Conservation (phyloP, 2,329 filamentous ascomycete genomes). For the Aspergillus terreus region DNA sequence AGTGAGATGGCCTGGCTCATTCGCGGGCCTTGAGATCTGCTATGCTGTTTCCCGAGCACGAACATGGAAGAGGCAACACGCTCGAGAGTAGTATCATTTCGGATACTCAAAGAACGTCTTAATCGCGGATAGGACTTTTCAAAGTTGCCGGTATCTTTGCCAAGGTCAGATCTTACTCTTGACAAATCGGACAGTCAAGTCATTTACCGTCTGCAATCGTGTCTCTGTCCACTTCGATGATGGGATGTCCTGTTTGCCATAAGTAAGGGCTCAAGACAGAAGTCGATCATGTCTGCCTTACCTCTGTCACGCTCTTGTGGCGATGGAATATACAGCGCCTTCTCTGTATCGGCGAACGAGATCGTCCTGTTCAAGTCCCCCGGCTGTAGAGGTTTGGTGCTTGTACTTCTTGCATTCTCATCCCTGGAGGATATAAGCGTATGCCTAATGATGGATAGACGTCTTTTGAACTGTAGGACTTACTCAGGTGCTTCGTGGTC, state of each 20-base stretch:
- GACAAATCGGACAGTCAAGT: background rate
- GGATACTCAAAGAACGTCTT: background rate
- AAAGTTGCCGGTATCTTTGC: slow-evolving; percentile 5
- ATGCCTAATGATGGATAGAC: too few species aligned
- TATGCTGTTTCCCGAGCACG: slow-evolving; percentile 8
- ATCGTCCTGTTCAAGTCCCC: slow-evolving; percentile 2
- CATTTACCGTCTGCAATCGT: slow-evolving; percentile 10
- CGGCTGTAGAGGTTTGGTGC: background rate
- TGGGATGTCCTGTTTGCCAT: slow-evolving; percentile 18
- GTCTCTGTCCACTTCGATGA: slow-evolving; percentile 22
- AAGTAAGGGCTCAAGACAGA: background rate
- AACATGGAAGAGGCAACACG: slow-evolving; percentile 9
- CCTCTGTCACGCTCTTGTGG: slow-evolving; percentile 21
- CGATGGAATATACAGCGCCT: slow-evolving; percentile 25
- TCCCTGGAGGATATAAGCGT: background rate
- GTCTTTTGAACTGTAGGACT: too few species aligned
- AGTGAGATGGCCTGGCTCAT: slow-evolving; percentile 14
- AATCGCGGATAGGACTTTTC: background rate
- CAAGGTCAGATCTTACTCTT: slow-evolving; percentile 4
- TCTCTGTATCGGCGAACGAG: slow-evolving; percentile 13
- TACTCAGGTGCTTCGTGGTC: too few species aligned
- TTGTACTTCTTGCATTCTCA: background rate
- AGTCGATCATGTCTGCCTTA: background rate
- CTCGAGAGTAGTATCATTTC: slow-evolving; percentile 6
- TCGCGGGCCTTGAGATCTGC: slow-evolving; percentile 8